Base-by-base conservation (phyloP, 1,284 basidiomycete species). In the Ceratobasidium sp. region DNA sequence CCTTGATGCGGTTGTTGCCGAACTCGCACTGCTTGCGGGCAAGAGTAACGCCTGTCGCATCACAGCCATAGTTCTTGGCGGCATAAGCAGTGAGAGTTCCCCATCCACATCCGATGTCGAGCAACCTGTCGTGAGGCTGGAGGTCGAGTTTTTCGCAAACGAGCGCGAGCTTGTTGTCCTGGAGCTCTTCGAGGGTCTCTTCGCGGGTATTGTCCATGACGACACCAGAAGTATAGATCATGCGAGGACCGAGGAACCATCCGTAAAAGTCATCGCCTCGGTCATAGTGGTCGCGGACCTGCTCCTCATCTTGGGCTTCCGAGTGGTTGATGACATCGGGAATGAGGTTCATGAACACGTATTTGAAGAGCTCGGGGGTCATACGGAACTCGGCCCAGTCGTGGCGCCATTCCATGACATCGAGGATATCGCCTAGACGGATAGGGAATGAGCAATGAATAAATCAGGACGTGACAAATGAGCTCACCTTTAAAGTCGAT, bases 191-290 rank as follows among this genome's bases (percentile, higher is more conserved):
- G 68, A 99, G 87, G 15, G 93, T 90, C 80, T 98, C 93, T 75
- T 90, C 84, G 47, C 83, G 80, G 74, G 87, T 86, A 67, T 92
- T 81, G 78, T 93, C 89, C 32, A 84, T 82, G 72, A 98, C 87
- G 70, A 99, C 85, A 73, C 96, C 96, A 17, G 92, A 94, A 6
- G 96, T 99, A 81, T 99, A 99, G 77, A 99, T 88, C 94, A 97
- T 97, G 73, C 94, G 91, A 3, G 93, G 92, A 10, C 94, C 94
- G 62, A 97, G 85, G 87, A 96, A 97, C 92, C 94, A 97, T 74
- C 83, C 83, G 78, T 96, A 96, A 77, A 97, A 97, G 82, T 97
- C 94, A 75, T 97, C 90, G 70, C 95, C 94, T 77, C 96, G 90
- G 83, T 99, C 97, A 75, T 99, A 99, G 81, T 97, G 91, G 76